These are phyloP conservation scores for Colletotrichum truncatum DNA, from an alignment of 2,329 filamentous ascomycete genomes.

Conservation along the genomic window DNA sequence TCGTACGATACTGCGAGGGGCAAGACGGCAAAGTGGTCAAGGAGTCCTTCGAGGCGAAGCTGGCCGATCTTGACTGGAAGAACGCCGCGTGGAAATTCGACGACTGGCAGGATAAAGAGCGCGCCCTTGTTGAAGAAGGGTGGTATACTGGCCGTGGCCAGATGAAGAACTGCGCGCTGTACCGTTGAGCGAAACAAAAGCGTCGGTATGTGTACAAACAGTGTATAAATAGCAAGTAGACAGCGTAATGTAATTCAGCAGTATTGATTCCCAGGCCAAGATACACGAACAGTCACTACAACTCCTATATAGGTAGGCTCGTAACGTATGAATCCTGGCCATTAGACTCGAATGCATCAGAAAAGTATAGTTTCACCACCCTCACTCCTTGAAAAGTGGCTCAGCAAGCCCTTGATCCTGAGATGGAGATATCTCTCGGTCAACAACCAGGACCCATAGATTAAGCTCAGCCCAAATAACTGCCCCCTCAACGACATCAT, in stretches of 20 bases:
- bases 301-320: too few species aligned
- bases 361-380: too few species aligned
- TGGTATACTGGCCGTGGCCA: constrained; percentile 62
- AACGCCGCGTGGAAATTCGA: constrained; percentile 70
- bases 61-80: constrained; percentile 84
- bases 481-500: neutral
- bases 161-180: constrained; percentile 27
- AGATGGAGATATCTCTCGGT: neutral
- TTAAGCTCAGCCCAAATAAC: too few species aligned
- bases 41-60: constrained; percentile 60
- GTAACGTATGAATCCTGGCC: too few species aligned
- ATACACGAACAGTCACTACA: too few species aligned
- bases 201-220: constrained; percentile 5
- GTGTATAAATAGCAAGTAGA: constrained; percentile 11
- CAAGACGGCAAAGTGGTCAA: constrained; percentile 6
- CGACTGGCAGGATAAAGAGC: constrained; percentile 75
- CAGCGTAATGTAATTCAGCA: constrained; percentile 5
- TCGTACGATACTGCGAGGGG: constrained; percentile 56
- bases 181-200: neutral
- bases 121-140: constrained; percentile 69
- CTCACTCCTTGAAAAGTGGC: too few species aligned
- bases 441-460: neutral
- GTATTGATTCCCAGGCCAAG: too few species aligned
- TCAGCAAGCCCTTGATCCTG: neutral
- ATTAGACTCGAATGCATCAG: too few species aligned